phyloP scores from a whole-genome alignment of 805 yeast genomes.

The Candida succiphila region DNA sequence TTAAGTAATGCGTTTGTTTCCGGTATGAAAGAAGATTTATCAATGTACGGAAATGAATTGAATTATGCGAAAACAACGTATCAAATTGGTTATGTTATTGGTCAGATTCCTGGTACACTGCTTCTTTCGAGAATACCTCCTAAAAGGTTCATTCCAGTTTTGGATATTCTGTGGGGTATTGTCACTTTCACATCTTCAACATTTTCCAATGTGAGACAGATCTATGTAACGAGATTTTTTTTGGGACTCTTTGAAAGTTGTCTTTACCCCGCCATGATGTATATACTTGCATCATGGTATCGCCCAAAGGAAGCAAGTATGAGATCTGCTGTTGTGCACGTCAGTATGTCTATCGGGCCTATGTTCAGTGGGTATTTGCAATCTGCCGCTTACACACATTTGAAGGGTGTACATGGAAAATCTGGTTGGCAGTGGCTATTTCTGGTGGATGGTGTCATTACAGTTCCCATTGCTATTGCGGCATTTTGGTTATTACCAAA shows the following conservation, averaged over 20 bases:
- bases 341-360: neutral
- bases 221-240: constrained; percentile 23
- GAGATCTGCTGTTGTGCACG: constrained; percentile 5
- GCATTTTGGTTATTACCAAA: too few species aligned
- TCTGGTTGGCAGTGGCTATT: constrained; percentile 68
- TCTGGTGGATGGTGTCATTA: constrained; percentile 47
- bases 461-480: constrained; percentile 46
- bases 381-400: constrained; percentile 33
- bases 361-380: constrained; percentile 51
- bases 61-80: constrained; percentile 13
- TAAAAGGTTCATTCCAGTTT: constrained; percentile 25
- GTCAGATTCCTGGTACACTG: constrained; percentile 53
- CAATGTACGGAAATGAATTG: constrained; percentile 12
- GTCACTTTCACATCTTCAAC: constrained; percentile 25
- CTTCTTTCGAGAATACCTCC: too few species aligned
- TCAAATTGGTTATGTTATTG: constrained; percentile 44
- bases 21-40: constrained; percentile 46
- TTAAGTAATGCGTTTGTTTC: constrained; percentile 53
- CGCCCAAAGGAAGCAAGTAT: constrained; percentile 22
- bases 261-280: constrained; percentile 30
- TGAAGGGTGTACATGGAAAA: constrained; percentile 38
- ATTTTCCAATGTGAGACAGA: constrained; percentile 19
- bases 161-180: constrained; percentile 28
- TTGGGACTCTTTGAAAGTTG: constrained; percentile 34
- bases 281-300: constrained; percentile 29